Conservation (phyloP, 768 basidiomycete species). For the Phaeolepiota aurea region DNA sequence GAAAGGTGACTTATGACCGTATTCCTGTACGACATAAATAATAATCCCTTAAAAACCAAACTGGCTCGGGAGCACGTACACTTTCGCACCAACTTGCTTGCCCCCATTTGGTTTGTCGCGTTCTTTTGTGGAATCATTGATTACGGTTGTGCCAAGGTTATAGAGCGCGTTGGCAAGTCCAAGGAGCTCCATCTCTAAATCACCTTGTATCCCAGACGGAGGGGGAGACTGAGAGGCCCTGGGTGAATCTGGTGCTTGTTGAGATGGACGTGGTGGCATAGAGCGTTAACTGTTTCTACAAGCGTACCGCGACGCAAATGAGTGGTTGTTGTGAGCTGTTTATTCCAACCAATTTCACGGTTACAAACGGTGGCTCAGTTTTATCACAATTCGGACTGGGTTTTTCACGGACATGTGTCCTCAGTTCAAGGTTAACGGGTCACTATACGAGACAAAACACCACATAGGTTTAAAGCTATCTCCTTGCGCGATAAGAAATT, state of each 20-base stretch:
- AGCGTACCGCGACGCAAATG: too few relatives aligned
- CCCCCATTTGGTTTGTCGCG: constrained; percentile 60
- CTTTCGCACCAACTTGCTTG: constrained; percentile 72
- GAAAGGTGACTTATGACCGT: constrained; percentile 64
- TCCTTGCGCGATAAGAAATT: too few relatives aligned
- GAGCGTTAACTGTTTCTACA: not conserved
- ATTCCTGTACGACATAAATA: constrained; percentile 38
- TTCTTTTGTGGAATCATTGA: constrained; percentile 78
- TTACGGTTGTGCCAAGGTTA: constrained; percentile 75
- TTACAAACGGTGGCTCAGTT: too few relatives aligned
- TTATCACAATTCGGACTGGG: too few relatives aligned
- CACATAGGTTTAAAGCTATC: too few relatives aligned
- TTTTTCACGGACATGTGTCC: too few relatives aligned
- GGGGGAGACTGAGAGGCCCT: constrained; percentile 68
- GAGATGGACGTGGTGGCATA: not conserved
- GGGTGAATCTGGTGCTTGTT: constrained; percentile 55
- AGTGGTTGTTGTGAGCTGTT: too few relatives aligned
- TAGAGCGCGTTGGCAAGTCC: constrained; percentile 74
- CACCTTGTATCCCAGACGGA: constrained; percentile 61
- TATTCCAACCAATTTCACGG: too few relatives aligned
- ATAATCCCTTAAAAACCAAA: constrained; percentile 4
- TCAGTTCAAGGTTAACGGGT: too few relatives aligned
- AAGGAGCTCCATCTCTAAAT: constrained; percentile 67
- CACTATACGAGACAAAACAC: too few relatives aligned
- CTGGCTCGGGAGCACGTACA: constrained; percentile 33